Conservation (phyloP, 495 filamentous ascomycete species). For the Penicillium simplicissimum region DNA sequence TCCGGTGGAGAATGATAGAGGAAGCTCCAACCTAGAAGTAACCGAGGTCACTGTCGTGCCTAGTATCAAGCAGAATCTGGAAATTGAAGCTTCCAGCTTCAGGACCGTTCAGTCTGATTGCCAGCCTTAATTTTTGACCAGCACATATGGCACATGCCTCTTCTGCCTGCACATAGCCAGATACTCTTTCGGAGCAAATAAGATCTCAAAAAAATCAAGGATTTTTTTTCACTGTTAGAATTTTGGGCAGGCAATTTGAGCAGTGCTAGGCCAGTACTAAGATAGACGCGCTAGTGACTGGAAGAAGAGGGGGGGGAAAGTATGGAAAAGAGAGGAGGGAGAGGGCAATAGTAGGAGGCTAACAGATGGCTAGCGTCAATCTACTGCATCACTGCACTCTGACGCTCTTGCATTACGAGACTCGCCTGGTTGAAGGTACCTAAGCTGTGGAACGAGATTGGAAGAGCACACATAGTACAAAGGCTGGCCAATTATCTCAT, state of each 20-base stretch:
- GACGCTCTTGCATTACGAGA: slow-evolving; percentile 7
- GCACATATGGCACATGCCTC: slow-evolving; percentile 22
- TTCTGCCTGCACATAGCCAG: slow-evolving; percentile 21
- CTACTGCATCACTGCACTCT: neutral
- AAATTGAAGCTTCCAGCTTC: slow-evolving; percentile 23
- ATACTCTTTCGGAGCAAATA: slow-evolving; percentile 16
- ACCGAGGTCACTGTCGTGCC: slow-evolving; percentile 16
- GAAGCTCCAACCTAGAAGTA: slow-evolving; percentile 17
- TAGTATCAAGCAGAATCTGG: slow-evolving; percentile 11
- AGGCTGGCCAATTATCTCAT: slow-evolving; percentile 25
- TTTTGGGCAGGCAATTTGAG: neutral
- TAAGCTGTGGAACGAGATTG: slow-evolving; percentile 22
- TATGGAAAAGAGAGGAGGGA: neutral
- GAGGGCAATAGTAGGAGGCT: neutral
- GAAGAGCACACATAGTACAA: slow-evolving; percentile 15
- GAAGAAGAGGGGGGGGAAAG: neutral
- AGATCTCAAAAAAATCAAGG: slow-evolving; percentile 7
- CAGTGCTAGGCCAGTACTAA: neutral
- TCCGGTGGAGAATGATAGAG: slow-evolving; percentile 2
- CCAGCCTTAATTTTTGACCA: slow-evolving; percentile 11
- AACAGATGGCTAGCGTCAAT: slow-evolving; percentile 6
- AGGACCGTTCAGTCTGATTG: neutral
- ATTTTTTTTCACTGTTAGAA: slow-evolving; percentile 1
- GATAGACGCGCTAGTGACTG: neutral
- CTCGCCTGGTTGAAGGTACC: slow-evolving; percentile 9